Percentiles rank a stretch among this genome's conserved stretches.
These are phyloP conservation scores for Wolfiporia cocos DNA, from an alignment of 1,284 basidiomycete species.

Conservation along the genomic window DNA sequence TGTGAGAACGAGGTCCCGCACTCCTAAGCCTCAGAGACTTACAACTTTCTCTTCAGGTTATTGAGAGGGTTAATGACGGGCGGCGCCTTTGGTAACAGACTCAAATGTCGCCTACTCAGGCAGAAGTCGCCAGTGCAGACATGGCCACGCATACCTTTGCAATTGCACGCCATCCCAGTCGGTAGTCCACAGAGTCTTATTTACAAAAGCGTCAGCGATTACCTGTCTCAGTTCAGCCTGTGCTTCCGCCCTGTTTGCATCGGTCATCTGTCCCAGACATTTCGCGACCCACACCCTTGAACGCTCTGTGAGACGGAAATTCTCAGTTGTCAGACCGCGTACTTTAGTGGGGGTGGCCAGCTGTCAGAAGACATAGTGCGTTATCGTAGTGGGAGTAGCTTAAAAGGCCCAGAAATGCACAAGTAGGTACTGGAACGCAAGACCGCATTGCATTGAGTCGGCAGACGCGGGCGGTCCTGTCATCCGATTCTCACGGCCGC, in stretches of 20 bases:
- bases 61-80: slow-evolving; percentile 38
- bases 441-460: not conserved
- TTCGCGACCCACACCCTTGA: slow-evolving; percentile 79
- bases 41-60: slow-evolving; percentile 60
- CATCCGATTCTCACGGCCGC: slow-evolving; percentile 8
- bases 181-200: slow-evolving; percentile 80
- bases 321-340: slow-evolving; percentile 8
- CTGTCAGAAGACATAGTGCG: slow-evolving; percentile 29
- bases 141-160: slow-evolving; percentile 49
- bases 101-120: slow-evolving; percentile 29
- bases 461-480: not conserved
- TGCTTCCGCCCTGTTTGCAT: slow-evolving; percentile 67
- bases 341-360: slow-evolving; percentile 36
- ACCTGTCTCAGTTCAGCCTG: slow-evolving; percentile 81
- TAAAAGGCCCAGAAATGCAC: not conserved
- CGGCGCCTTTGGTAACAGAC: slow-evolving; percentile 59
- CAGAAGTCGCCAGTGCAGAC: slow-evolving; percentile 1
- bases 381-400: not conserved
- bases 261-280: slow-evolving; percentile 78
- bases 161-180: slow-evolving; percentile 84
- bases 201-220: slow-evolving; percentile 76
- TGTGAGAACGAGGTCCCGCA: no score
- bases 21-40: no score
- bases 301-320: not conserved
- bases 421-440: not conserved